Evolutionary conservation across 169 alveolate species (phyloP), one percentile per base, ranked within the genome.

Genomic region (Cryptosporidium baileyi): DNA sequence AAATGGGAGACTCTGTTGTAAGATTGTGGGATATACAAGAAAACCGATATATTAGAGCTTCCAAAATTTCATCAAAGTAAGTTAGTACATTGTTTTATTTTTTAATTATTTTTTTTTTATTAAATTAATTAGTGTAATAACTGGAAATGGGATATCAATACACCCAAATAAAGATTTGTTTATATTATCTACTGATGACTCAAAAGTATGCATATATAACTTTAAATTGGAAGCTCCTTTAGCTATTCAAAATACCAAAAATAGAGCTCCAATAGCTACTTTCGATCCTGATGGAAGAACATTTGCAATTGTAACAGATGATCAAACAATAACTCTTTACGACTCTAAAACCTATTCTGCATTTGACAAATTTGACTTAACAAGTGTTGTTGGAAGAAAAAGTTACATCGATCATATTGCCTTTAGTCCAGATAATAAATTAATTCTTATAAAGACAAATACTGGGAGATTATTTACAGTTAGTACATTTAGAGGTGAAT

Each of bases 1-100:
- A 74, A 28, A 45, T 30, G 19, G 67, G 44, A 9, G 85, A 74
- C n/a, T 60, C 85, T 3, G 32, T 38, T 19, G 34, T 74, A 28
- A 34, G 85, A 30, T 22, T 74, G 13, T 74, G 85, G 85, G 85
- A 74, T 24, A 74, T 74, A 7, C 85, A 74, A 34, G 85, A 74
- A 36, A 74, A 74, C 28, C 32, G 67, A 40, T 74, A 74, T 36
- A 26, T 74, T 34, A 30, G 85, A 24, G 85, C 85, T 38, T 7
- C 57, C n/a, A 74, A 57, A 41, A 40, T 74, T 36, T 54, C 65
- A 26, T 74, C 85, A n/a, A 30, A 36, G 85, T 74, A 74, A 57
- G 85, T 74, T 67, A 22, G 24, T 6, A n/a, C n/a, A 41, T 24
- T 41, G 13, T 61, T 11, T 8, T 24, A 30, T 15, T 26, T 26